Conservation (phyloP, 73 alveolate genomes). For the Paramecium octaurelia region DNA sequence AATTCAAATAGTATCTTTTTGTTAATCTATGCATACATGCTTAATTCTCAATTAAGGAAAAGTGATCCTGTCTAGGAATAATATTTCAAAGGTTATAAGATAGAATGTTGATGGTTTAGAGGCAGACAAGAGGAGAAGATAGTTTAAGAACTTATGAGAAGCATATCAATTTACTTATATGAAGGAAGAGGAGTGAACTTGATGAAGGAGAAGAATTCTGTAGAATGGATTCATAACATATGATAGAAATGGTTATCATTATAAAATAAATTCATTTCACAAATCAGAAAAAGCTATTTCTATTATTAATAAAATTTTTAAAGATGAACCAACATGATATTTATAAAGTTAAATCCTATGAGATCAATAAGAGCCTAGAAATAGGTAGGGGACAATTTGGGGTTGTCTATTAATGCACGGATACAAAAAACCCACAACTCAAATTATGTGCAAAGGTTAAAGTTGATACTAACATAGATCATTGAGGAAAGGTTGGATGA, state of each 20-base stretch:
- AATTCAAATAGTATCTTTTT: too few relatives aligned
- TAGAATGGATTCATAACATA: too few relatives aligned
- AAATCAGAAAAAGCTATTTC: not conserved
- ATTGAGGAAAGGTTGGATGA: not conserved
- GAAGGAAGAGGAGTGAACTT: too few relatives aligned
- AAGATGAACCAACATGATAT: not conserved
- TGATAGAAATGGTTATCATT: too few relatives aligned
- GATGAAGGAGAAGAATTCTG: too few relatives aligned
- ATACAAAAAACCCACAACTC: not conserved
- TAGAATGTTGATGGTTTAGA: constrained; percentile 86
- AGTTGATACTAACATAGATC: not conserved
- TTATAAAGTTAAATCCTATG: not conserved
- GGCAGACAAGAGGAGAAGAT: constrained; percentile 64
- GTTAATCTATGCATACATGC: too few relatives aligned
- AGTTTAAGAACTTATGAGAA: constrained; percentile 74
- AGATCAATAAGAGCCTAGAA: not conserved
- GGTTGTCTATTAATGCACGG: not conserved
- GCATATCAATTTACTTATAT: not conserved
- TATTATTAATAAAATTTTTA: not conserved
- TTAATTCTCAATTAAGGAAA: too few relatives aligned
- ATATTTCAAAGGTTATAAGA: constrained; percentile 62
- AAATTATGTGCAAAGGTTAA: not conserved
- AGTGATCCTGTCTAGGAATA: constrained; percentile 32
- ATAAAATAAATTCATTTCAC: too few relatives aligned
- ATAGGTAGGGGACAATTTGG: not conserved